A percentile compares a stretch with the other conserved stretches of the same genome.
Evolutionary conservation across 1,284 basidiomycete genomes (phyloP).

Genomic region (Microbotryomycetes sp.): DNA sequence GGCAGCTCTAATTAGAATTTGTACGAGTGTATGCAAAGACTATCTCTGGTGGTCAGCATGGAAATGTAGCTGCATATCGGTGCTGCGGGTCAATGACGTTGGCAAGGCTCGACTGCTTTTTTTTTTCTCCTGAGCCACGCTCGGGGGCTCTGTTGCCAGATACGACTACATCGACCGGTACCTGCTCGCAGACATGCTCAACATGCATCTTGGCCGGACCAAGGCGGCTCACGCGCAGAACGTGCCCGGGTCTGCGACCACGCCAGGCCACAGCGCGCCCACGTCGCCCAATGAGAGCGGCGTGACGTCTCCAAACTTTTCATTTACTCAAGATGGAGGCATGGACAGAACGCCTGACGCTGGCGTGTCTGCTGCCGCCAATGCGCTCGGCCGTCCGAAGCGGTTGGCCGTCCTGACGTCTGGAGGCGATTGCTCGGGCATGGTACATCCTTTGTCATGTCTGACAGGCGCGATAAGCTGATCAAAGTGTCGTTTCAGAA

Average conservation of each 20-base stretch:
- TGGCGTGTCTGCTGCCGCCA: background rate
- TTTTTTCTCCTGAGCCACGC: too few relatives aligned
- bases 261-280: background rate
- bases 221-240: background rate
- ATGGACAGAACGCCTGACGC: background rate
- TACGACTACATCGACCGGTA: too few relatives aligned
- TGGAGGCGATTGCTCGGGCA: constrained; percentile 87
- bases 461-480: background rate
- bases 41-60: too few relatives aligned
- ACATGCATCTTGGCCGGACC: background rate
- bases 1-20: too few relatives aligned
- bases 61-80: too few relatives aligned
- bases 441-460: constrained; percentile 35
- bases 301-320: background rate
- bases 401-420: constrained; percentile 89
- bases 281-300: background rate
- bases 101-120: too few relatives aligned
- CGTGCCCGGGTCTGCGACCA: background rate
- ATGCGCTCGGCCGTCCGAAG: constrained; percentile 44
- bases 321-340: background rate
- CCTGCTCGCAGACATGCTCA: background rate
- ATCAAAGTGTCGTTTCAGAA: constrained; percentile 59
- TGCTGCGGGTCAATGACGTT: too few relatives aligned
- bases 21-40: too few relatives aligned
- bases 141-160: too few relatives aligned